phyloP scores from a whole-genome alignment of 805 yeast genomes.

The Hanseniaspora guilliermondii region DNA sequence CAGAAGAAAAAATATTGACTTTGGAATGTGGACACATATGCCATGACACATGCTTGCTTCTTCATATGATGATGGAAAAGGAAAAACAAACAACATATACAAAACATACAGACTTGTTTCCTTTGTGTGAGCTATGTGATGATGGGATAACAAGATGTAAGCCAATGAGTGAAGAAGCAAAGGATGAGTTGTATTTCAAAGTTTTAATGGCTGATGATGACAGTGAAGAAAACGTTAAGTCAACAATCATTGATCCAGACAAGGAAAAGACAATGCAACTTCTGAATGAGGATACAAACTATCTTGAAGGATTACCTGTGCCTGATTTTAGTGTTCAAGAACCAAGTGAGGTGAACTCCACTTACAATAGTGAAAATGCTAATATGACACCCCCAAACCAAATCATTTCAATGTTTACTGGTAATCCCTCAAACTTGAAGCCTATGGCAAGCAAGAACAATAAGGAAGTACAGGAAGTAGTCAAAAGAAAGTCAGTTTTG shows the following conservation, averaged over 20 bases:
- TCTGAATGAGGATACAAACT: background rate
- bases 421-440: too few species aligned
- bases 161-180: constrained; percentile 22
- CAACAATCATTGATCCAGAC: background rate
- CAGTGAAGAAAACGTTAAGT: background rate
- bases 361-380: background rate
- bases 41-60: constrained; percentile 46
- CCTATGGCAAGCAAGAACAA: too few species aligned
- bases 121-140: background rate
- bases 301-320: constrained; percentile 1
- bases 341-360: background rate
- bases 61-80: constrained; percentile 27
- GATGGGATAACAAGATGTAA: constrained; percentile 19
- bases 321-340: background rate
- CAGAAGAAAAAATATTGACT: constrained; percentile 35
- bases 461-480: background rate
- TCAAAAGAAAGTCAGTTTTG: background rate
- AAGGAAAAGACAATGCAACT: background rate
- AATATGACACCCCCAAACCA: background rate
- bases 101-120: background rate
- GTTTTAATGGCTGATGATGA: constrained; percentile 15
- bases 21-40: constrained; percentile 43
- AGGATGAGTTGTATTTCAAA: constrained; percentile 23
- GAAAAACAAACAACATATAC: background rate
- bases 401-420: background rate